These are phyloP conservation scores for Hylodesmum podocarpum DNA, from an alignment of 306 rosid species.

Conservation along the genomic window DNA sequence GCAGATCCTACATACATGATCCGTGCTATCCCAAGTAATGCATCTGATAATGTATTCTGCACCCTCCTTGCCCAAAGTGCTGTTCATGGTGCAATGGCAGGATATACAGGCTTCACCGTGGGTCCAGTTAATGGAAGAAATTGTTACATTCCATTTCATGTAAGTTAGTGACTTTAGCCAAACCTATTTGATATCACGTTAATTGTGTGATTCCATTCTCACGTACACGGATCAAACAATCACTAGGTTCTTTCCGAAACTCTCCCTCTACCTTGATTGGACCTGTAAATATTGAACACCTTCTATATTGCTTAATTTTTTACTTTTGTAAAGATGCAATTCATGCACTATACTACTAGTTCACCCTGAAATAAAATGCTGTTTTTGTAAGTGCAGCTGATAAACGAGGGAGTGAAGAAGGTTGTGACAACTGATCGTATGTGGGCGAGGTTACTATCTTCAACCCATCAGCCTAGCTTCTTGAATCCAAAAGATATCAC, in stretches of 20 bases:
- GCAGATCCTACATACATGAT: slow-evolving; percentile 87
- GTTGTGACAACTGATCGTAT: slow-evolving; percentile 72
- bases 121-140: slow-evolving; percentile 72
- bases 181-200: neutral
- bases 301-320: neutral
- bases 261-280: neutral
- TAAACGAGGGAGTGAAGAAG: slow-evolving; percentile 49
- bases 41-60: slow-evolving; percentile 68
- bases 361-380: neutral
- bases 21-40: slow-evolving; percentile 71
- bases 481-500: slow-evolving; percentile 34
- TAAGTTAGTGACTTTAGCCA: slow-evolving; percentile 29
- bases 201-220: neutral
- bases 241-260: neutral
- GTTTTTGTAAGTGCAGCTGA: slow-evolving; percentile 44
- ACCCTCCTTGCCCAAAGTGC: slow-evolving; percentile 78
- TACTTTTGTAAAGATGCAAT: neutral
- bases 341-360: neutral
- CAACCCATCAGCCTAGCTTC: slow-evolving; percentile 71
- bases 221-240: neutral
- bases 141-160: slow-evolving; percentile 68
- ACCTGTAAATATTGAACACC: neutral
- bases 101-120: slow-evolving; percentile 66
- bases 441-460: slow-evolving; percentile 75
- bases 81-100: slow-evolving; percentile 80